Evolutionary conservation across 495 filamentous ascomycete species (phyloP).

Genomic region (Aspergillus carlsbadensis): DNA sequence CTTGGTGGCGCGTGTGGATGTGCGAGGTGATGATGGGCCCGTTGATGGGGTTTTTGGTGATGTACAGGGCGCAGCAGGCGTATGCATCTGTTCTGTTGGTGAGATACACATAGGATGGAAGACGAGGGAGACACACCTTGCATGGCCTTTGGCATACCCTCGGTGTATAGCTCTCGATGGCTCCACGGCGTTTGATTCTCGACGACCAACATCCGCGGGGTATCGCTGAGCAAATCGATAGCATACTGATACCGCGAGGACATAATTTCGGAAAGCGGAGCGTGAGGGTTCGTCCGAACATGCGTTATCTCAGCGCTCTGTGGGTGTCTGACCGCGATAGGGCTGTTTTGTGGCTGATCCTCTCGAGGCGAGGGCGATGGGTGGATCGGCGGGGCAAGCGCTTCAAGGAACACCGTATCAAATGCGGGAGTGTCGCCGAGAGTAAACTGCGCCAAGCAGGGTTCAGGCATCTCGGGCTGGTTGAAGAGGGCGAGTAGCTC

Average conservation of each 20-base stretch:
- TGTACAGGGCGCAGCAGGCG: conserved; percentile 48
- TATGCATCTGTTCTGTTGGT: conserved; percentile 39
- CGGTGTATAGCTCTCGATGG: conserved; percentile 45
- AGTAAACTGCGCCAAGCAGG: not conserved
- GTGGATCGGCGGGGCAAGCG: not conserved
- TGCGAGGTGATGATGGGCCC: conserved; percentile 40
- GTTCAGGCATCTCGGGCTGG: not conserved
- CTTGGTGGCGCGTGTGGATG: conserved; percentile 36
- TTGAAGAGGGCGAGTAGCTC: conserved; percentile 8
- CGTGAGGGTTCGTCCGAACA: conserved; percentile 6
- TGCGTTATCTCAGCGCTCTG: conserved; percentile 1
- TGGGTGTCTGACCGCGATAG: too few relatives aligned
- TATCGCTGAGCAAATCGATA: conserved; percentile 38
- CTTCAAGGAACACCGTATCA: not conserved
- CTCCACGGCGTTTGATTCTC: conserved; percentile 50
- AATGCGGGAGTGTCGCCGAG: not conserved
- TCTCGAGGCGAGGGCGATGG: not conserved
- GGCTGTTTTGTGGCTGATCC: not conserved
- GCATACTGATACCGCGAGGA: conserved; percentile 42
- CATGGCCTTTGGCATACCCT: conserved; percentile 45
- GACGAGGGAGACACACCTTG: conserved; percentile 36
- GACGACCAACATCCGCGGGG: conserved; percentile 46
- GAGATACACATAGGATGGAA: not conserved
- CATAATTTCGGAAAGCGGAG: conserved; percentile 23
- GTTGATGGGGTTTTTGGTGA: conserved; percentile 47